phyloP scores from a whole-genome alignment of 225 moss, liverwort and hornwort genomes.

The Sphagnum contortum region DNA sequence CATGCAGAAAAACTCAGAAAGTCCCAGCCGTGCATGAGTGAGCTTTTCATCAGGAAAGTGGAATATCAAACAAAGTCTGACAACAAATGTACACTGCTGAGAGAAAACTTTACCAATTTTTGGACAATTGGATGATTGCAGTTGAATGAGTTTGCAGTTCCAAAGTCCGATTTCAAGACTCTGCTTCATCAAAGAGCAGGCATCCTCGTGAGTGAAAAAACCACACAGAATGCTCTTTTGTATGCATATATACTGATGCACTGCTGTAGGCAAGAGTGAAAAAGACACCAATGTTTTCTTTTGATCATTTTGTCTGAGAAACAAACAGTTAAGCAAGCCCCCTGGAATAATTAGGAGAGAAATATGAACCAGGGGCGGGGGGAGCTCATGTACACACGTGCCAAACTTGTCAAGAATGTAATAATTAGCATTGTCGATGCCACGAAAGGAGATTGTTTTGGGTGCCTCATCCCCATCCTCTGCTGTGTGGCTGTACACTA shows the following conservation, averaged over 20 bases:
- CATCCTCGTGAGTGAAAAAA: too few species aligned
- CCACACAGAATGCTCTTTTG: too few species aligned
- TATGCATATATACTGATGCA: too few species aligned
- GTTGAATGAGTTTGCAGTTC: conserved; percentile 64
- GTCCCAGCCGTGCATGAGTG: too few species aligned
- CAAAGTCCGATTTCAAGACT: conserved; percentile 57
- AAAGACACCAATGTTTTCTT: too few species aligned
- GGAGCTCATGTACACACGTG: conserved; percentile 31
- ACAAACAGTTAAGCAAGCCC: too few species aligned
- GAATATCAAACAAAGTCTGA: too few species aligned
- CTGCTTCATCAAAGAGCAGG: conserved; percentile 23
- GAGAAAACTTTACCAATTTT: conserved; percentile 33
- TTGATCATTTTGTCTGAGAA: too few species aligned
- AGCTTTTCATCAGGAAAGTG: too few species aligned
- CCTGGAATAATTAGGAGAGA: too few species aligned
- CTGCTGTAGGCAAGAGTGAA: too few species aligned
- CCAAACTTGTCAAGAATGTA: conserved; percentile 80
- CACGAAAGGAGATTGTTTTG: conserved; percentile 70
- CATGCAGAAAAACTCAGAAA: too few species aligned
- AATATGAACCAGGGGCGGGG: not conserved
- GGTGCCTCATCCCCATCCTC: conserved; percentile 86
- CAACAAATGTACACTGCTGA: not conserved
- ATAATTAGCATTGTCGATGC: conserved; percentile 85
- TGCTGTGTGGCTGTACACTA: conserved; percentile 77
- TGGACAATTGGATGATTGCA: conserved; percentile 88